Conservation (phyloP, 2,329 filamentous ascomycete species). For the Botryotinia convoluta region DNA sequence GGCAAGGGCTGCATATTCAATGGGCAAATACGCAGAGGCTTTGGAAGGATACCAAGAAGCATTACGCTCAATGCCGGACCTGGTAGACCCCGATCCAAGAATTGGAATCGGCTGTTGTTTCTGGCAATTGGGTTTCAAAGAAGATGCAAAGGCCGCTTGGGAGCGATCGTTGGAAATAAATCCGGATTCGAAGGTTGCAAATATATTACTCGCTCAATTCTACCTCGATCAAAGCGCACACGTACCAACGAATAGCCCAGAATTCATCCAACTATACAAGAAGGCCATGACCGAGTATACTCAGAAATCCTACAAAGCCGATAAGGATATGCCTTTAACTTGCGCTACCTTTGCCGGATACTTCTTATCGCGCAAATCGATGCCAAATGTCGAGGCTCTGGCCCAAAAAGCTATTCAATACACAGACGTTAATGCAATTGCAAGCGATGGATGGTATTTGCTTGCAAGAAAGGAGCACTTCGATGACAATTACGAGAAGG, state of each 20-base stretch:
- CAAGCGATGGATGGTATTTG: slow-evolving; percentile 96
- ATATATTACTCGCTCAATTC: slow-evolving; percentile 85
- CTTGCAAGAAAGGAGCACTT: slow-evolving; percentile 90
- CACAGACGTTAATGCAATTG: slow-evolving; percentile 93
- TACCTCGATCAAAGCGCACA: slow-evolving; percentile 84
- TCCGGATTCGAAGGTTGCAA: slow-evolving; percentile 82
- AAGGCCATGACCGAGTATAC: slow-evolving; percentile 94
- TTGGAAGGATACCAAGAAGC: slow-evolving; percentile 84
- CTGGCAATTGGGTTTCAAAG: slow-evolving; percentile 94
- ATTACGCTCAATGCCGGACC: slow-evolving; percentile 77
- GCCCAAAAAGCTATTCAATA: slow-evolving; percentile 92
- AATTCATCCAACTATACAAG: slow-evolving; percentile 83
- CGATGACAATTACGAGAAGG: slow-evolving; percentile 68
- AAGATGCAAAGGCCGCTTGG: slow-evolving; percentile 89
- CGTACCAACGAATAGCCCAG: slow-evolving; percentile 76
- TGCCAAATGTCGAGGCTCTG: slow-evolving; percentile 78
- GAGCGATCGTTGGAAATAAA: slow-evolving; percentile 78
- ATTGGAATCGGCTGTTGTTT: slow-evolving; percentile 96
- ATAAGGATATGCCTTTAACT: slow-evolving; percentile 85
- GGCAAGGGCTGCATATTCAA: slow-evolving; percentile 79
- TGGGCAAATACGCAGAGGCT: slow-evolving; percentile 82
- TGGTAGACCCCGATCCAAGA: slow-evolving; percentile 89
- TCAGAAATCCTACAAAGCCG: slow-evolving; percentile 88
- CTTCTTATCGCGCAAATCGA: slow-evolving; percentile 79
- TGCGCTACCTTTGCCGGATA: slow-evolving; percentile 89